phyloP scores from a whole-genome alignment of 345 rosid genomes.

The Mangifera indica region DNA sequence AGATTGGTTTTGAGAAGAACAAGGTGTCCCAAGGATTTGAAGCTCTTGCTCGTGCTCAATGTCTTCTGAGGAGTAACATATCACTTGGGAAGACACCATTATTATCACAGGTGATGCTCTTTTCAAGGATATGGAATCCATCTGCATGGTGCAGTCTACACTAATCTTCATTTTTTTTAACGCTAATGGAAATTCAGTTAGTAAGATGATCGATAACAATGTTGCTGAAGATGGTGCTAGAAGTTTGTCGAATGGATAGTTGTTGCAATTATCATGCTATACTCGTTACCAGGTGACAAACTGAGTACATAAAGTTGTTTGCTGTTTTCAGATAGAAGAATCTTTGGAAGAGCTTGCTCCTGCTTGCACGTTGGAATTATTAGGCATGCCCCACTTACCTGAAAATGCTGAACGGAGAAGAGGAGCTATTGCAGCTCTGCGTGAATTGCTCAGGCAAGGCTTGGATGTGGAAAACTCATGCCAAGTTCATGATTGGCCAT shows the following conservation, averaged over 20 bases:
- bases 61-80: slow-evolving; percentile 75
- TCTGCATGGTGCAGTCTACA: neutral
- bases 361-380: slow-evolving; percentile 91
- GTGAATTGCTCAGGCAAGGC: slow-evolving; percentile 86
- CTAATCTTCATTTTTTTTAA: neutral
- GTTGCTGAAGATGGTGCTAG: slow-evolving; percentile 13
- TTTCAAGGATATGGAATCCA: slow-evolving; percentile 1
- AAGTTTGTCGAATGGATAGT: slow-evolving; percentile 1
- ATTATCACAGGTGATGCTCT: slow-evolving; percentile 62
- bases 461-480: slow-evolving; percentile 82
- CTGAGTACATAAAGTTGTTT: slow-evolving; percentile 14
- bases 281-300: neutral
- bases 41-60: slow-evolving; percentile 96
- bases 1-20: slow-evolving; percentile 76
- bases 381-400: slow-evolving; percentile 74
- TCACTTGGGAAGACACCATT: slow-evolving; percentile 75
- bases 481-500: slow-evolving; percentile 88
- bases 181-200: neutral
- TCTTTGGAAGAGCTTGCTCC: slow-evolving; percentile 99
- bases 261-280: neutral
- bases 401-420: slow-evolving; percentile 81
- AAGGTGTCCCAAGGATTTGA: slow-evolving; percentile 91
- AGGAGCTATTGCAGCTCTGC: slow-evolving; percentile 91
- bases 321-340: slow-evolving; percentile 73
- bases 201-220: slow-evolving; percentile 3